A percentile compares a stretch with the other conserved stretches of the same genome.
Conservation (phyloP, 768 basidiomycete species). For the Lactarius evosmus region DNA sequence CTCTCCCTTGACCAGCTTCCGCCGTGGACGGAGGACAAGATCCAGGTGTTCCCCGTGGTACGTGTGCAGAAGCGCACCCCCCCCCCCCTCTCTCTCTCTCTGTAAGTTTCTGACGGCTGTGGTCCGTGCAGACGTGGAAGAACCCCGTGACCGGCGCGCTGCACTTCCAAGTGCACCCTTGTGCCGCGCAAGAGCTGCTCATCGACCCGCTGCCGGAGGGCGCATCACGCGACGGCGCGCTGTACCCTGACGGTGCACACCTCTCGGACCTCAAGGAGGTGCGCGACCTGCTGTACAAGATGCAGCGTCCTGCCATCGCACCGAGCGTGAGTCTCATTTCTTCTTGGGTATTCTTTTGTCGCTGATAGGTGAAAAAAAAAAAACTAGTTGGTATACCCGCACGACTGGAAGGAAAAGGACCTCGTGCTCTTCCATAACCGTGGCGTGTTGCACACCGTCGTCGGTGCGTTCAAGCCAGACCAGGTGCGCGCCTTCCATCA, state of each 20-base stretch:
- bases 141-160: slow-evolving; percentile 80
- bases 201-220: slow-evolving; percentile 70
- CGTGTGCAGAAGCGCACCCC: slow-evolving; percentile 22
- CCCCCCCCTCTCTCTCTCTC: neutral
- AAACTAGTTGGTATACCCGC: slow-evolving; percentile 73
- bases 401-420: slow-evolving; percentile 80
- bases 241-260: slow-evolving; percentile 81
- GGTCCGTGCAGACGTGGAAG: slow-evolving; percentile 69
- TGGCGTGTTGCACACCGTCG: slow-evolving; percentile 75
- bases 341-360: neutral
- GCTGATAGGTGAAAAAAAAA: neutral
- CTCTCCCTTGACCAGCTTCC: slow-evolving; percentile 64
- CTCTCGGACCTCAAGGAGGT: slow-evolving; percentile 71
- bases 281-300: slow-evolving; percentile 71
- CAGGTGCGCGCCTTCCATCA: slow-evolving; percentile 78
- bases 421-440: slow-evolving; percentile 86
- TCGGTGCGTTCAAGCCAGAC: slow-evolving; percentile 65
- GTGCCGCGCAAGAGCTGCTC: slow-evolving; percentile 62
- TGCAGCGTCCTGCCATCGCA: slow-evolving; percentile 88
- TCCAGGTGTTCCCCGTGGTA: slow-evolving; percentile 70
- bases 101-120: neutral
- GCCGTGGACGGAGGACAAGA: slow-evolving; percentile 72
- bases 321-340: slow-evolving; percentile 51
- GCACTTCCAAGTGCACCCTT: slow-evolving; percentile 90
- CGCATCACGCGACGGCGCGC: slow-evolving; percentile 53